Conservation (phyloP, 306 rosid genomes). For the Casuarina equisetifolia region DNA sequence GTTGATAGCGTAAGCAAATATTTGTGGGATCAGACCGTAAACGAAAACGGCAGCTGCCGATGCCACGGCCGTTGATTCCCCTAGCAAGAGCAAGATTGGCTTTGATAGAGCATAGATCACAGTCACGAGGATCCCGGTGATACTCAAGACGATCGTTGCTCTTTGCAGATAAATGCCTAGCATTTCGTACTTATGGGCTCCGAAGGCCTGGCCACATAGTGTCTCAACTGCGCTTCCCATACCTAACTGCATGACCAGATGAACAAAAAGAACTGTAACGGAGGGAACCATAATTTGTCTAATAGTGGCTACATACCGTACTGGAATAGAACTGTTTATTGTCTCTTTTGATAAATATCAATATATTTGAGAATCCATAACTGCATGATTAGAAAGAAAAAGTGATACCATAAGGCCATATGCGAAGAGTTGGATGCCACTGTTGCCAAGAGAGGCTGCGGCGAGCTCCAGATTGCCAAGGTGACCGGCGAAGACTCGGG, state of each 20-base stretch:
- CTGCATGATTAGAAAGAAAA: background rate
- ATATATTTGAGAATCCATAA: too few relatives aligned
- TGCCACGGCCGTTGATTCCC: slow-evolving; percentile 39
- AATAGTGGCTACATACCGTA: too few relatives aligned
- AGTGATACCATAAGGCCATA: slow-evolving; percentile 66
- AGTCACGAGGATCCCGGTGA: slow-evolving; percentile 51
- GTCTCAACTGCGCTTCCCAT: slow-evolving; percentile 95
- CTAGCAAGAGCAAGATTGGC: slow-evolving; percentile 42
- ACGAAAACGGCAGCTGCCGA: slow-evolving; percentile 55
- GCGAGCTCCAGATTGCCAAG: slow-evolving; percentile 78
- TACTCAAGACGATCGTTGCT: slow-evolving; percentile 43
- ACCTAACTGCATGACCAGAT: slow-evolving; percentile 46
- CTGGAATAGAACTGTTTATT: too few relatives aligned
- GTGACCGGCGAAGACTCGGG: slow-evolving; percentile 71
- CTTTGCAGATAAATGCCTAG: slow-evolving; percentile 69
- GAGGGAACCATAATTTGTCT: too few relatives aligned
- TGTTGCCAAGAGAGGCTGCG: slow-evolving; percentile 77
- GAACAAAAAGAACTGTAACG: background rate
- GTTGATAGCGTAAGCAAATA: slow-evolving; percentile 69
- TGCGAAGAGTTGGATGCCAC: slow-evolving; percentile 68
- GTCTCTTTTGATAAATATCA: too few relatives aligned
- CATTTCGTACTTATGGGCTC: slow-evolving; percentile 61
- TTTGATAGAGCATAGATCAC: slow-evolving; percentile 43
- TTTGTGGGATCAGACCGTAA: slow-evolving; percentile 74
- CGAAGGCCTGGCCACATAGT: slow-evolving; percentile 75